phyloP scores from a whole-genome alignment of 2,329 filamentous ascomycete genomes.

The Fusarium lyarnte region DNA sequence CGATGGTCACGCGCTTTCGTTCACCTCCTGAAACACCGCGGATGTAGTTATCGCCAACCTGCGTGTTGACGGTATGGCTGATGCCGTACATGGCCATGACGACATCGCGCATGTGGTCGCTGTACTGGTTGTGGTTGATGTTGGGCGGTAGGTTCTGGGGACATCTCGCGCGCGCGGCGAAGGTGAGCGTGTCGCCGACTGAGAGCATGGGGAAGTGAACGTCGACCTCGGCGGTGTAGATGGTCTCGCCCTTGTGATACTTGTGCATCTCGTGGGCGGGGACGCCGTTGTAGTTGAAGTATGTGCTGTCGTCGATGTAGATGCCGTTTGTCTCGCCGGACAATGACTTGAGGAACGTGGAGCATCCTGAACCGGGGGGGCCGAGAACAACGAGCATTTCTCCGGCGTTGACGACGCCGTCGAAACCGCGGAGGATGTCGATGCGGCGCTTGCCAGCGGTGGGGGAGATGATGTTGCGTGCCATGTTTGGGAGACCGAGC shows the following conservation, averaged over 20 bases:
- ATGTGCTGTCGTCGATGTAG: constrained; percentile 59
- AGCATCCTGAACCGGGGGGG: constrained; percentile 69
- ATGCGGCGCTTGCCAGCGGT: constrained; percentile 32
- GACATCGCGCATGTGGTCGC: constrained; percentile 69
- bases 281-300: constrained; percentile 38
- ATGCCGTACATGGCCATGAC: constrained; percentile 74
- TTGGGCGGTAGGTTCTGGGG: constrained; percentile 68
- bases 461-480: background rate
- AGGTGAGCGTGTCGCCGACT: constrained; percentile 70
- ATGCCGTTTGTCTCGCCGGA: constrained; percentile 72
- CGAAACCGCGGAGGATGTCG: constrained; percentile 67
- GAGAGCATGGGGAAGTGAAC: constrained; percentile 63
- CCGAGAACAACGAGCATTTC: constrained; percentile 78
- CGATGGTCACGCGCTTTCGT: constrained; percentile 79
- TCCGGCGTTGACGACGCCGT: constrained; percentile 70
- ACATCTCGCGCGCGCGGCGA: constrained; percentile 69
- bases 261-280: constrained; percentile 33
- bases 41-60: constrained; percentile 74
- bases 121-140: constrained; percentile 61
- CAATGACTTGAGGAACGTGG: constrained; percentile 69
- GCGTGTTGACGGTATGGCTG: constrained; percentile 75
- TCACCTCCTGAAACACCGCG: constrained; percentile 81
- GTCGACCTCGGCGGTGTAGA: constrained; percentile 40
- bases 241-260: constrained; percentile 26
- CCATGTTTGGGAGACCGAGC: constrained; percentile 38